These are phyloP conservation scores for Irpex rosettiformis DNA, from an alignment of 1,284 basidiomycete genomes.

Conservation along the genomic window DNA sequence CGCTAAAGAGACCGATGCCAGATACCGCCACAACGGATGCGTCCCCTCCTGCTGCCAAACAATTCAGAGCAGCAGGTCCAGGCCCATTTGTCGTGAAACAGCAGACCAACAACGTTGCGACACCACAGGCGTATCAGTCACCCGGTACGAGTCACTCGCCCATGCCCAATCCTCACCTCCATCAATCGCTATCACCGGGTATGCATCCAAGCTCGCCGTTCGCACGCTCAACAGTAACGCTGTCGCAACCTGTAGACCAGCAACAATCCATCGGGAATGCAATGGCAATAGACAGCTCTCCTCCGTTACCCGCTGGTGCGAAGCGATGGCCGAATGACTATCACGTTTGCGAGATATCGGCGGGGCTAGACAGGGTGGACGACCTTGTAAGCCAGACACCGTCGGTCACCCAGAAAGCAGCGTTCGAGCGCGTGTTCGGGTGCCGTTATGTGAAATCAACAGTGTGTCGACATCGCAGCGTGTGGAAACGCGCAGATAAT, in stretches of 20 bases:
- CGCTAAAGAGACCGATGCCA: constrained; percentile 8
- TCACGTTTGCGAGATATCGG: constrained; percentile 56
- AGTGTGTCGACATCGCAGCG: constrained; percentile 60
- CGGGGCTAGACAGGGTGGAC: constrained; percentile 57
- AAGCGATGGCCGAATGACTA: constrained; percentile 74
- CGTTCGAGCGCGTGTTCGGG: constrained; percentile 64
- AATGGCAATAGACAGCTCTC: constrained; percentile 5
- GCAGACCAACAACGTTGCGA: neutral
- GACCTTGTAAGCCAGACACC: constrained; percentile 39
- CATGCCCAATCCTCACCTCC: constrained; percentile 4
- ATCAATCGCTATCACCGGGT: constrained; percentile 8
- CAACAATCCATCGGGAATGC: neutral
- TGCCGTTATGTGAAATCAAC: constrained; percentile 68
- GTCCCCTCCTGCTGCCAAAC: constrained; percentile 18
- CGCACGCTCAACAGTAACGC: neutral
- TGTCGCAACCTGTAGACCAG: neutral
- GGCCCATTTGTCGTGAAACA: neutral
- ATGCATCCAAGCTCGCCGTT: constrained; percentile 2
- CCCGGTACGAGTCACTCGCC: neutral
- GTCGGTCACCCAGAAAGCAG: constrained; percentile 48
- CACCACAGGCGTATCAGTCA: constrained; percentile 4
- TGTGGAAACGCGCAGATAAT: constrained; percentile 54
- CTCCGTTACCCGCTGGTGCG: constrained; percentile 47
- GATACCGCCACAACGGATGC: constrained; percentile 5
- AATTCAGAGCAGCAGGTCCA: constrained; percentile 11